Conservation (phyloP, 148 eudicot genomes). For the Pouteria glomerata region DNA sequence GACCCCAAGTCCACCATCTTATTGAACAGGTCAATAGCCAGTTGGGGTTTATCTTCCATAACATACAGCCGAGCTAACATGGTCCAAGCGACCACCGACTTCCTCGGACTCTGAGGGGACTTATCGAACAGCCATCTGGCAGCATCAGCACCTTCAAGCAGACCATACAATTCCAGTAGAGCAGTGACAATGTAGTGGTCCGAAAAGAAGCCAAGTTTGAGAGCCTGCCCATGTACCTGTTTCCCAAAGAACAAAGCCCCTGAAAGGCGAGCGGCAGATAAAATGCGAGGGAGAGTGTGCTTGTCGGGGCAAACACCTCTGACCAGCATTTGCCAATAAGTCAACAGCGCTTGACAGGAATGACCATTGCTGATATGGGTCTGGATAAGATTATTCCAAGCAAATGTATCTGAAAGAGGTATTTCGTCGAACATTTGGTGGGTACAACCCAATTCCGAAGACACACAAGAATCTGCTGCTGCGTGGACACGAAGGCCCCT, state of each 20-base stretch:
- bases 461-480: neutral
- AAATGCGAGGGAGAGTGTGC: constrained; percentile 62
- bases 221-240: constrained; percentile 59
- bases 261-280: constrained; percentile 38
- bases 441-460: constrained; percentile 6
- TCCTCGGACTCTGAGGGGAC: constrained; percentile 13
- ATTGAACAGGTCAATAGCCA: constrained; percentile 48
- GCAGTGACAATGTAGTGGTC: constrained; percentile 55
- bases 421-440: constrained; percentile 41
- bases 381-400: constrained; percentile 58
- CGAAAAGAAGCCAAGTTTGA: constrained; percentile 44
- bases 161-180: constrained; percentile 59
- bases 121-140: constrained; percentile 44
- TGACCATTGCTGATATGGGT: constrained; percentile 37
- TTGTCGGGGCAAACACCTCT: constrained; percentile 54
- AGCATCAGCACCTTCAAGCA: constrained; percentile 36
- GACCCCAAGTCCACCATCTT: constrained; percentile 35
- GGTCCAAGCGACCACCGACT: constrained; percentile 39
- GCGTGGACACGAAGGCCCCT: neutral
- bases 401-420: constrained; percentile 38
- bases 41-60: constrained; percentile 35
- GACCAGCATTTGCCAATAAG: constrained; percentile 52
- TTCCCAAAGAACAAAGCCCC: constrained; percentile 39
- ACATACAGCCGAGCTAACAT: constrained; percentile 47
- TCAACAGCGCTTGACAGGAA: constrained; percentile 23